A percentile compares a stretch with the other conserved stretches of the same genome.
Conservation (phyloP, 208 protist species). For the Tritrichomonas musculus region DNA sequence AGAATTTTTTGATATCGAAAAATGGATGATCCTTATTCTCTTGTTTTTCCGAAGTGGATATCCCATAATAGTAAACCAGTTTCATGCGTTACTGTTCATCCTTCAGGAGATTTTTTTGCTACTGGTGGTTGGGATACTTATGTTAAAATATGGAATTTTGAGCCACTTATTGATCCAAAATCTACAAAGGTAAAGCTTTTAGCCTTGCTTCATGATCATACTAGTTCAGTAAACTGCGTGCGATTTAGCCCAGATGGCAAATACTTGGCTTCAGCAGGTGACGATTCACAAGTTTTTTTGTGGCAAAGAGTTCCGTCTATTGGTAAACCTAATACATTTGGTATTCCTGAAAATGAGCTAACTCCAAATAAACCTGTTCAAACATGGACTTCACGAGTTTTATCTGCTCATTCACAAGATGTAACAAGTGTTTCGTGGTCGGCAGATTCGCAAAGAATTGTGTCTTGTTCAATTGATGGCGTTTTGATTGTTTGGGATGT, state of each 20-base stretch:
- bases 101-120: neutral
- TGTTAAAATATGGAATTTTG: constrained; percentile 20
- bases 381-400: neutral
- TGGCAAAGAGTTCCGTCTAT: neutral
- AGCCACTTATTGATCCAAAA: neutral
- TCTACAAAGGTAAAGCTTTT: neutral
- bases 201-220: constrained; percentile 21
- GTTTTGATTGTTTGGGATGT: constrained; percentile 6
- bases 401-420: neutral
- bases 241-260: constrained; percentile 21
- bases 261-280: neutral
- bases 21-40: no score
- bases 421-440: neutral
- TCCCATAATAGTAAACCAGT: neutral
- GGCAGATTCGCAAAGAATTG: neutral
- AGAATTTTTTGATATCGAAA: no score
- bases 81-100: neutral
- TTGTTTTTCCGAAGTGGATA: neutral
- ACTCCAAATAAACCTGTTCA: neutral
- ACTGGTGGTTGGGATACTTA: constrained; percentile 24
- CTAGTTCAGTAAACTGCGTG: neutral
- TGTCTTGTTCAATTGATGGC: neutral
- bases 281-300: neutral
- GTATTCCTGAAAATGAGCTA: neutral
- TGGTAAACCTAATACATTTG: neutral